Conservation (phyloP, 2,329 filamentous ascomycete genomes). For the Rhinocladiella similis region DNA sequence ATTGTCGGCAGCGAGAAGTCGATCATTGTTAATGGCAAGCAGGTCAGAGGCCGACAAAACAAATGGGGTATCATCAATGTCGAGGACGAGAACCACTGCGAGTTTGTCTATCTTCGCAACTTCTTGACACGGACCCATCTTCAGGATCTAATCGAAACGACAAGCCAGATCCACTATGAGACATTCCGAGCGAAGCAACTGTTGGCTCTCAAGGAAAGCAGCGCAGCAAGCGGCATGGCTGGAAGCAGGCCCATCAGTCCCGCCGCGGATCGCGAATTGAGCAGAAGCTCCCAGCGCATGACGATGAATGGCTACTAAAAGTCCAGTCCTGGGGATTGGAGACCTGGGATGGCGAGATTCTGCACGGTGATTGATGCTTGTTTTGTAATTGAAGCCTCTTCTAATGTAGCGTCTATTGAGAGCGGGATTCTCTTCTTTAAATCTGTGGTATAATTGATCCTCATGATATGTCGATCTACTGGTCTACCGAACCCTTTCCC, state of each 20-base stretch:
- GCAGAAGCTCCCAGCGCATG: slow-evolving; percentile 94
- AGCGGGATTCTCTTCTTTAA: slow-evolving; percentile 29
- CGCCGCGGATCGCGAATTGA: slow-evolving; percentile 89
- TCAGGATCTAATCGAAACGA: slow-evolving; percentile 98
- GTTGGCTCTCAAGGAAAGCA: slow-evolving; percentile 96
- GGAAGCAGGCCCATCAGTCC: slow-evolving; percentile 93
- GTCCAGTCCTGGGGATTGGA: not conserved
- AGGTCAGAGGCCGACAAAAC: slow-evolving; percentile 97
- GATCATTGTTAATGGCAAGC: slow-evolving; percentile 95
- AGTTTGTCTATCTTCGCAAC: slow-evolving; percentile 97
- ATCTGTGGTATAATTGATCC: slow-evolving; percentile 21
- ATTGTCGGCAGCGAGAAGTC: slow-evolving; percentile 98
- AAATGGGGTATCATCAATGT: slow-evolving; percentile 99
- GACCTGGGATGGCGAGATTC: slow-evolving; percentile 19
- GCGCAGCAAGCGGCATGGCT: slow-evolving; percentile 69
- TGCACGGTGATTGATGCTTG: slow-evolving; percentile 20
- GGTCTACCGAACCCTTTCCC: not conserved
- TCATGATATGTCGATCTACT: slow-evolving; percentile 15
- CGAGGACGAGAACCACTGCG: slow-evolving; percentile 98
- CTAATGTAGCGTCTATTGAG: slow-evolving; percentile 28
- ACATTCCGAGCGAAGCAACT: slow-evolving; percentile 99
- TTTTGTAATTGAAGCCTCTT: slow-evolving; percentile 19
- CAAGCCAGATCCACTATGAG: slow-evolving; percentile 99
- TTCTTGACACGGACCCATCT: slow-evolving; percentile 98
- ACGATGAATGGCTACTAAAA: slow-evolving; percentile 97